Evolutionary conservation across 164 flowering plant genomes (phyloP), one percentile per base, ranked within the genome.

Genomic region (Aristolochia contorta): DNA sequence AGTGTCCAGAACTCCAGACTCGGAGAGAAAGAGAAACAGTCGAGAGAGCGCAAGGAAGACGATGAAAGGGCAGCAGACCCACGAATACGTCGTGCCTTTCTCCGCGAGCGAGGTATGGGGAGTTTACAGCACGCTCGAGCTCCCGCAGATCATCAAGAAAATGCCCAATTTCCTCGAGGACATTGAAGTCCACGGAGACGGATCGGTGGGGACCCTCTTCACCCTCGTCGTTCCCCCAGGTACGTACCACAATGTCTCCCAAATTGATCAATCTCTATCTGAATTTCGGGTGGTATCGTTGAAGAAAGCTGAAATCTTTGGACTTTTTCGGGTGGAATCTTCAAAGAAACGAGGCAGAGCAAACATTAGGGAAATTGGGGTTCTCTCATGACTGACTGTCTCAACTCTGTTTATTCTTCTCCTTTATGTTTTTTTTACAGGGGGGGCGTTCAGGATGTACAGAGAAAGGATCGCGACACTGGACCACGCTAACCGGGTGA

Each of bases 51-150:
- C 21, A 7, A 30, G 18, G 23, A 50, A 60, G 45, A 61, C 6
- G 25, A 54, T 54, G 53, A n/a, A 54, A n/a, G 65, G 65, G 52
- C 20, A 54, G 58, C n/a, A 53, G 18, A 53, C 51, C 30, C 48
- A 54, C 50, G 59, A 62, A 45, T 41, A 18, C 33, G 59, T 54
- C 15, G 57, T 62, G 7, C 19, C 41, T 12, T 56, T 54, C 46
- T 37, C 65, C 2, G 65, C 65, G 16, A 23, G 16, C 6, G 37
- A 43, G 2, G 22, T 62, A 46, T 62, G 65, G 65, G 33, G 43
- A 18, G 52, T 52, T 23, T 62, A 62, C 55, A 46, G 58, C 25
- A 54, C 59, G 37, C 65, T 62, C 14, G 52, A 54, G 49, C 51
- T 62, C 21, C 58, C 50, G 1, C 27, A 54, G 21, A 12, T 54